Evolutionary conservation across 2,329 filamentous ascomycete species (phyloP).

Genomic region (Clarireedia paspali): DNA sequence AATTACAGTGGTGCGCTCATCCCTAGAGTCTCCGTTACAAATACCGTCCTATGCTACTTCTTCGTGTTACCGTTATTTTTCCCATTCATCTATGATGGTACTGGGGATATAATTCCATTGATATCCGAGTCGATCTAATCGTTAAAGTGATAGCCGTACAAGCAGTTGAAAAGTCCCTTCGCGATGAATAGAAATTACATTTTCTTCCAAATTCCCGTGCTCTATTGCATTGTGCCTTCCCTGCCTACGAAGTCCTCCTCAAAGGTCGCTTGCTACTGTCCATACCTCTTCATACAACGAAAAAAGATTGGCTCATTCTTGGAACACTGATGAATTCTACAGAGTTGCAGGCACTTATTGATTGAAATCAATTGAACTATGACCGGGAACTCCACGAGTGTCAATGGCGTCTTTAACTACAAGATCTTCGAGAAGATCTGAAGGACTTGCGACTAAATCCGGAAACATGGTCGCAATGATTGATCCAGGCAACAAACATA

Average conservation of each 20-base stretch:
- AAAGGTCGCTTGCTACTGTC: slow-evolving; percentile 7
- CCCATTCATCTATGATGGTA: too few relatives aligned
- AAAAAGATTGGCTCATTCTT: slow-evolving; percentile 1
- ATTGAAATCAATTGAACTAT: slow-evolving; percentile 5
- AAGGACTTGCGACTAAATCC: slow-evolving; percentile 5
- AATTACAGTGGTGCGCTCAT: too few relatives aligned
- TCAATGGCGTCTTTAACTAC: slow-evolving; percentile 8
- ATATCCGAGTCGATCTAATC: too few relatives aligned
- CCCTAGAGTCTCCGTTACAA: too few relatives aligned
- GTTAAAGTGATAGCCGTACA: neutral
- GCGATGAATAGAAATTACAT: neutral
- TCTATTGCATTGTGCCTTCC: neutral
- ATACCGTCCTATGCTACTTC: too few relatives aligned
- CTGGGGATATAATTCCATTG: too few relatives aligned
- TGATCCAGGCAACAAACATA: neutral
- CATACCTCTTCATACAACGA: neutral
- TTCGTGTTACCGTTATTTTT: too few relatives aligned
- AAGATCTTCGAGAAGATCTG: slow-evolving; percentile 4
- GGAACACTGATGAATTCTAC: neutral
- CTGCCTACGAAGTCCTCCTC: slow-evolving; percentile 2
- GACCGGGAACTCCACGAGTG: neutral
- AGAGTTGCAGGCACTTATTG: neutral
- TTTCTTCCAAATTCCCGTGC: neutral
- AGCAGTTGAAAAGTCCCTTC: neutral
- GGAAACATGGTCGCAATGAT: slow-evolving; percentile 14